These are phyloP conservation scores for Nicotiana benthamiana DNA, from an alignment of 257 asterid genomes.

Conservation along the genomic window DNA sequence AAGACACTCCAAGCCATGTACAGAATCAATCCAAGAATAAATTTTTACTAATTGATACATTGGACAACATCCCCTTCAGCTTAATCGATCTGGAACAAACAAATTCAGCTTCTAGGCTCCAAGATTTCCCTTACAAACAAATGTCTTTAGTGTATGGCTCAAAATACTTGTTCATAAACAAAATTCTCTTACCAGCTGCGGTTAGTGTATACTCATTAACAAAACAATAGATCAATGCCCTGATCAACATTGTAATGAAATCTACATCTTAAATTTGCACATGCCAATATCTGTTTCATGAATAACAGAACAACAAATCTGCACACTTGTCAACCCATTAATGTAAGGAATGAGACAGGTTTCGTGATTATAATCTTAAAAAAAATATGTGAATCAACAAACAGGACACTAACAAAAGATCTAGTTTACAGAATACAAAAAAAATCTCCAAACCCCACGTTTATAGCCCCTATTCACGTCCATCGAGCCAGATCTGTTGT, in stretches of 20 bases:
- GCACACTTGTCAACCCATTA: neutral
- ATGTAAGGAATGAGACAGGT: neutral
- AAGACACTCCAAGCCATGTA: neutral
- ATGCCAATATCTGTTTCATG: neutral
- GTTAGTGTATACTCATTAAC: no score
- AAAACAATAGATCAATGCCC: no score
- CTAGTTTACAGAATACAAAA: neutral
- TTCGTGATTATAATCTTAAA: neutral
- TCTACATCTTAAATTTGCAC: neutral
- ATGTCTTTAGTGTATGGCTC: no score
- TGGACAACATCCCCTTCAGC: neutral
- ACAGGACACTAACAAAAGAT: neutral
- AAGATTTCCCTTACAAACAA: neutral
- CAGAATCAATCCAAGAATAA: neutral
- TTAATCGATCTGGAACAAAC: neutral
- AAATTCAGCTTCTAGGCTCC: neutral
- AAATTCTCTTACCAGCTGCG: no score
- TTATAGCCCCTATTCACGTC: neutral
- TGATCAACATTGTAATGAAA: neutral
- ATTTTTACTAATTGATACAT: neutral
- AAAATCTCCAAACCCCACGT: neutral
- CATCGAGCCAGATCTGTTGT: neutral
- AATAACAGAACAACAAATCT: neutral
- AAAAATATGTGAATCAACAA: neutral
- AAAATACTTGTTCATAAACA: no score